Evolutionary conservation across 1,284 basidiomycete genomes (phyloP).

Genomic region (Phellopilus nigrolimitatus): DNA sequence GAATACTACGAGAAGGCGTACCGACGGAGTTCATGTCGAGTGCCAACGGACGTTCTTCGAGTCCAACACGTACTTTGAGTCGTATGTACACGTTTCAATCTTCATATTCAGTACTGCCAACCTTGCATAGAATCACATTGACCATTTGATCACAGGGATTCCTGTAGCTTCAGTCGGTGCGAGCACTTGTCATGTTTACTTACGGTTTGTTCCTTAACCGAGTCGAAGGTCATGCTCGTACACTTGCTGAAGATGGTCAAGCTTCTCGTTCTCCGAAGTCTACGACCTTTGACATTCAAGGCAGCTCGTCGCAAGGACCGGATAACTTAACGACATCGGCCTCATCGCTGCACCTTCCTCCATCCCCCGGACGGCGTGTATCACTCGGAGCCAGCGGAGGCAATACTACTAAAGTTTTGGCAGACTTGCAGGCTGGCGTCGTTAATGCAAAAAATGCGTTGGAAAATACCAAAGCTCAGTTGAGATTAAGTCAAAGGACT

Average conservation of each 20-base stretch:
- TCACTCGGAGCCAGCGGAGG: constrained; percentile 66
- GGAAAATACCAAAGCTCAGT: constrained; percentile 77
- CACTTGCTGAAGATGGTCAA: constrained; percentile 65
- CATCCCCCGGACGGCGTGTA: constrained; percentile 44
- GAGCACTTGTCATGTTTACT: constrained; percentile 21
- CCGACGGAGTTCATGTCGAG: constrained; percentile 49
- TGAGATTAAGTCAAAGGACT: constrained; percentile 70
- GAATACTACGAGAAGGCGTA: constrained; percentile 68
- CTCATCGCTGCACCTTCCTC: constrained; percentile 23
- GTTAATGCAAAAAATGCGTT: constrained; percentile 72
- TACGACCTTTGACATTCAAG: constrained; percentile 23
- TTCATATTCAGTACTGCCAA: constrained; percentile 20
- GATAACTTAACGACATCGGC: constrained; percentile 28
- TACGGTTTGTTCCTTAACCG: constrained; percentile 21
- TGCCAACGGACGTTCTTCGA: constrained; percentile 52
- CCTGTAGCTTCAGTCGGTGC: constrained; percentile 74
- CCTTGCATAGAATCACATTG: neutral
- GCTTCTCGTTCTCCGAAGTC: constrained; percentile 30
- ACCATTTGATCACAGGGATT: constrained; percentile 49
- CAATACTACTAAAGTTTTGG: constrained; percentile 72
- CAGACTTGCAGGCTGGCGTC: constrained; percentile 79
- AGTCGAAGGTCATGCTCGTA: constrained; percentile 68
- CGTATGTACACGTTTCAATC: constrained; percentile 48
- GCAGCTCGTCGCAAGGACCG: constrained; percentile 23
- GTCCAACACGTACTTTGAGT: constrained; percentile 73